Conservation (phyloP, 495 filamentous ascomycete species). For the Platismatia glauca region DNA sequence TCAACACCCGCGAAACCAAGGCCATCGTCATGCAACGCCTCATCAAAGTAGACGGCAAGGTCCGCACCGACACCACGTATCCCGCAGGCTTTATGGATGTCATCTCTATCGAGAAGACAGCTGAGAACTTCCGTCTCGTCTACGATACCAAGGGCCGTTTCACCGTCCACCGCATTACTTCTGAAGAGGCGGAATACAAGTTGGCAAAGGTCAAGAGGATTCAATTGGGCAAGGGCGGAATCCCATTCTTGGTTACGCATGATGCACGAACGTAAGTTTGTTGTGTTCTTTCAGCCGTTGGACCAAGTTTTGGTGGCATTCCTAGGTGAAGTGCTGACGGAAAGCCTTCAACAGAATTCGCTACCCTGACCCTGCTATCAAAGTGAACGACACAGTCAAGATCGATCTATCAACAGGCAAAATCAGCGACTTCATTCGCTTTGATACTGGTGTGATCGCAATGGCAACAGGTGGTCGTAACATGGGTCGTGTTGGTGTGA, state of each 20-base stretch:
- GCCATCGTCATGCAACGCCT: conserved; percentile 99
- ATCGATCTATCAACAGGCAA: conserved; percentile 94
- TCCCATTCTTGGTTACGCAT: conserved; percentile 99
- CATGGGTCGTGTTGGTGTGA: conserved; percentile 99
- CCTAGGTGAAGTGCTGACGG: conserved; percentile 25
- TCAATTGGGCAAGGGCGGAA: conserved; percentile 96
- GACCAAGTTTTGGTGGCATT: conserved; percentile 86
- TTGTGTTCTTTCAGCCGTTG: conserved; percentile 97
- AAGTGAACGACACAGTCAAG: conserved; percentile 99
- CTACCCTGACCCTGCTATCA: conserved; percentile 94
- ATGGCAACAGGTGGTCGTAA: conserved; percentile 99
- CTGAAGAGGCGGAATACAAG: conserved; percentile 98
- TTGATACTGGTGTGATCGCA: conserved; percentile 93
- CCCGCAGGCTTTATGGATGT: conserved; percentile 99
- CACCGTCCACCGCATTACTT: conserved; percentile 97
- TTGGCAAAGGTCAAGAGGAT: conserved; percentile 99
- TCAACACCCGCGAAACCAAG: conserved; percentile 95
- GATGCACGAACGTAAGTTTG: conserved; percentile 99
- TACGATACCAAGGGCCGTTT: conserved; percentile 99
- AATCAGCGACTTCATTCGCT: conserved; percentile 90
- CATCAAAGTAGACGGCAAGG: conserved; percentile 98
- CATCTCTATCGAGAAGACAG: conserved; percentile 98
- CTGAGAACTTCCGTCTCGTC: conserved; percentile 98
- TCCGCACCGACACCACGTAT: conserved; percentile 96
- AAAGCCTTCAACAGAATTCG: conserved; percentile 66